Evolutionary conservation across 2,329 filamentous ascomycete species (phyloP).

Genomic region (Claviceps purpurea): DNA sequence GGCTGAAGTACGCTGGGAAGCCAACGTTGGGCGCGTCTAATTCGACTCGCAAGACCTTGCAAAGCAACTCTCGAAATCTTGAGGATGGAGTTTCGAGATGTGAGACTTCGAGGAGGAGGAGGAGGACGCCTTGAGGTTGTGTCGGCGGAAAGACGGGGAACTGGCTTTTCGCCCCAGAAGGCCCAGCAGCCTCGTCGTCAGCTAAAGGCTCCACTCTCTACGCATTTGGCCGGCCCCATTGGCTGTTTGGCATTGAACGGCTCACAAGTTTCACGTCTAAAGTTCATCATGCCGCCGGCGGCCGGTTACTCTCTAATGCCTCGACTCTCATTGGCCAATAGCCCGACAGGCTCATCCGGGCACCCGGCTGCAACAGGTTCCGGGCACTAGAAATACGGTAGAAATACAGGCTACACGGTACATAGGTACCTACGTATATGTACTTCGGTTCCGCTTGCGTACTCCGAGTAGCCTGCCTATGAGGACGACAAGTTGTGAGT

Average conservation of each 20-base stretch:
- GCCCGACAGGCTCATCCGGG: background rate
- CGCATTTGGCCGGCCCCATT: background rate
- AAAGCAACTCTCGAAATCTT: background rate
- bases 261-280: background rate
- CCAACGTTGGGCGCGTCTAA: background rate
- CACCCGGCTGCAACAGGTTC: too few species aligned
- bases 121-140: background rate
- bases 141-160: background rate
- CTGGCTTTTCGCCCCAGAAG: too few species aligned
- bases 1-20: background rate
- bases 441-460: too few species aligned
- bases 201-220: too few species aligned
- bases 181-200: too few species aligned
- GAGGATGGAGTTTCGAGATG: background rate
- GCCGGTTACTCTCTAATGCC: background rate
- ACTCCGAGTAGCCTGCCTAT: too few species aligned
- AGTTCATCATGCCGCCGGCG: background rate
- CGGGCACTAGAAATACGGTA: too few species aligned
- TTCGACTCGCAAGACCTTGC: background rate
- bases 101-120: background rate
- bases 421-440: too few species aligned
- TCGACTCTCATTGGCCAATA: background rate
- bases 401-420: too few species aligned
- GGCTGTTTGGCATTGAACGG: background rate
- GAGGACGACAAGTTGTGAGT: too few species aligned